These are phyloP conservation scores for Paramecium tetraurelia DNA, from an alignment of 73 alveolate genomes.

Conservation along the genomic window DNA sequence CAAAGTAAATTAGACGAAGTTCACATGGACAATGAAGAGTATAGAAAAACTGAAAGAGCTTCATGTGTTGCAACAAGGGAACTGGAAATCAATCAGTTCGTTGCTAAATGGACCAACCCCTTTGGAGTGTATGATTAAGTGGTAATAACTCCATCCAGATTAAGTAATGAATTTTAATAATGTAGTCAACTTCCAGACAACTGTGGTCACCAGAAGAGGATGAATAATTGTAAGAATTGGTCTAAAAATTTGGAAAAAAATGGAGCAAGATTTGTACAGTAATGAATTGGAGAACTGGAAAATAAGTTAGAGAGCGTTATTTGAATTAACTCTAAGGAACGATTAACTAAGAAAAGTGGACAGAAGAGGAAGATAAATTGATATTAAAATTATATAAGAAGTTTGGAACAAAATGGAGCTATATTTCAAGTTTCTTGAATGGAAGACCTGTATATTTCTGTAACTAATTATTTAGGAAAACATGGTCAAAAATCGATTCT, in stretches of 20 bases:
- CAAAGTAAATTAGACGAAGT: background rate
- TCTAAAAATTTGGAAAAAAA: slow-evolving; percentile 5
- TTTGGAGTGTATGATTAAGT: background rate
- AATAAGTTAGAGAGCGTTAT: slow-evolving; percentile 49
- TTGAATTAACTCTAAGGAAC: slow-evolving; percentile 25
- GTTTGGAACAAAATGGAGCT: slow-evolving; percentile 50
- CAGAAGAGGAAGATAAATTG: slow-evolving; percentile 44
- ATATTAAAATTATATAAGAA: slow-evolving; percentile 25
- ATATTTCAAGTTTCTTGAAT: slow-evolving; percentile 21
- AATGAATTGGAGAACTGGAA: slow-evolving; percentile 49
- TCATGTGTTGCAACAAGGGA: background rate
- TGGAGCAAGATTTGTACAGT: slow-evolving; percentile 50
- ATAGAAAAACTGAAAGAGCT: background rate
- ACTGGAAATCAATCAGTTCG: background rate
- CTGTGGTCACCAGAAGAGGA: slow-evolving; percentile 46
- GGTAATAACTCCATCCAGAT: slow-evolving; percentile 35
- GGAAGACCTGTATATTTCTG: slow-evolving; percentile 39
- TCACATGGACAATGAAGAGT: background rate
- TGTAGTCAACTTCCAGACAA: background rate
- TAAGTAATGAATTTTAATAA: background rate
- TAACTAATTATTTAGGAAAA: background rate
- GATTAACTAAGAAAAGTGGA: background rate
- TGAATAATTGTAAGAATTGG: background rate
- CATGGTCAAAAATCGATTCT: slow-evolving; percentile 41
- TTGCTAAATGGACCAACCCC: slow-evolving; percentile 18